Base-by-base conservation (phyloP, 2,329 filamentous ascomycete species). In the Aspergillus unguis region DNA sequence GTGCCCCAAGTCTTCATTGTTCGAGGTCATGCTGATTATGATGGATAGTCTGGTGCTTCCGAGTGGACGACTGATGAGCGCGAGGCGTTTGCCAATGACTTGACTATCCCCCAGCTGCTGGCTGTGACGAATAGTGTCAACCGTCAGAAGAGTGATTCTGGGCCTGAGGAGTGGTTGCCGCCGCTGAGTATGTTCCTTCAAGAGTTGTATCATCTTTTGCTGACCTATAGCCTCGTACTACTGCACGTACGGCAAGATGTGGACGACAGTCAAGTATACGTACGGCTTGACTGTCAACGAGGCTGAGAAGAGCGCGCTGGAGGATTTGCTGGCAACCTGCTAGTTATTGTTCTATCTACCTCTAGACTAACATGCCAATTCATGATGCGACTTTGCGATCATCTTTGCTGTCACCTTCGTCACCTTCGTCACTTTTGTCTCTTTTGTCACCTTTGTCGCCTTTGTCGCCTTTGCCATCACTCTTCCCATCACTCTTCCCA, bases 81-180 rank as follows among this genome's bases (percentile, higher is more conserved):
- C 51, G 75, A 85, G 65, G 68, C 76, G 3, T 91, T 91, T 65
- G 90, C 90, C 59, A 94, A 90, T 70, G 90, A 94, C 72, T 68
- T 92, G 53, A 80, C 75, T 1, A 81, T 85, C 50, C 90, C 90
- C 0, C 88, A 94, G 73, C 80, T 94, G 29, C 81, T 88, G 72
- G 86, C 89, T 32, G 88, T 94, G 6, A 92, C 88, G 3, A 86
- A 88, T 67, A 83, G 80, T 50, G 84, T 90, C 60, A 95, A 95
- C 73, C 77, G 84, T 61, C 59, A 75, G 32, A 94, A 92, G 77
- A 75, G 88, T n/a, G 88, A 91, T 69, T 74, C 78, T 59, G 84
- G 84, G 48, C 88, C 89, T 0, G 89, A 92, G 64, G 69, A 73
- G 8, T 95, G 89, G 88, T 86, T 90, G 75, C 90, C 88, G 9